Conservation (phyloP, 2,329 filamentous ascomycete species). For the Paecilomyces niveus region DNA sequence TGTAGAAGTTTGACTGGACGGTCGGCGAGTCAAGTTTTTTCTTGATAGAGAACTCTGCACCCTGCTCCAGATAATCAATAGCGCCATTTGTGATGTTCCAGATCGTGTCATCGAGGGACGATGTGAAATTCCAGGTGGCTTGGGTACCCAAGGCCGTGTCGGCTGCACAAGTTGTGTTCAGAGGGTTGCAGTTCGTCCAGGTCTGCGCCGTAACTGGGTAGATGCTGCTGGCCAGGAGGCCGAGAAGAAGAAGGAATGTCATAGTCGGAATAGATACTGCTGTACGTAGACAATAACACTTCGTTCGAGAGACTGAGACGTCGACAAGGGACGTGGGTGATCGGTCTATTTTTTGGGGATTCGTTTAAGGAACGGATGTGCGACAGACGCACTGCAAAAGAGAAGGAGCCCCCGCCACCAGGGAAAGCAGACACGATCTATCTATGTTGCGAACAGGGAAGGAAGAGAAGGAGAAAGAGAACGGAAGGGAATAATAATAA, state of each 20-base stretch:
- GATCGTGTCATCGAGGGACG: constrained; percentile 44
- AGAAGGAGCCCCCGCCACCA: not conserved
- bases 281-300: not conserved
- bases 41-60: constrained; percentile 64
- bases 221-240: constrained; percentile 21
- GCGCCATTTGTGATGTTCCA: constrained; percentile 65
- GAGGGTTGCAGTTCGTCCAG: constrained; percentile 68
- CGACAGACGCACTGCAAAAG: not conserved
- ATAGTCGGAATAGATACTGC: not conserved
- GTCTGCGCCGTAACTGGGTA: constrained; percentile 57
- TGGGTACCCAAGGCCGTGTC: constrained; percentile 62
- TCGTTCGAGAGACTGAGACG: not conserved
- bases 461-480: not conserved
- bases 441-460: not conserved
- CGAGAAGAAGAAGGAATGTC: constrained; percentile 15
- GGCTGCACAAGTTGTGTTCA: constrained; percentile 61
- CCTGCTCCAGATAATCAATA: constrained; percentile 55
- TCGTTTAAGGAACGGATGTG: not conserved
- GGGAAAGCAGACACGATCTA: not conserved
- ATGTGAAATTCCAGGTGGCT: constrained; percentile 57
- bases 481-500: not conserved
- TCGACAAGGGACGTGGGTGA: not conserved
- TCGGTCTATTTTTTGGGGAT: not conserved
- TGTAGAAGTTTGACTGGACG: constrained; percentile 70
- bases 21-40: constrained; percentile 70